Conservation (phyloP, 495 filamentous ascomycete genomes). For the Penicillium egyptiacum region DNA sequence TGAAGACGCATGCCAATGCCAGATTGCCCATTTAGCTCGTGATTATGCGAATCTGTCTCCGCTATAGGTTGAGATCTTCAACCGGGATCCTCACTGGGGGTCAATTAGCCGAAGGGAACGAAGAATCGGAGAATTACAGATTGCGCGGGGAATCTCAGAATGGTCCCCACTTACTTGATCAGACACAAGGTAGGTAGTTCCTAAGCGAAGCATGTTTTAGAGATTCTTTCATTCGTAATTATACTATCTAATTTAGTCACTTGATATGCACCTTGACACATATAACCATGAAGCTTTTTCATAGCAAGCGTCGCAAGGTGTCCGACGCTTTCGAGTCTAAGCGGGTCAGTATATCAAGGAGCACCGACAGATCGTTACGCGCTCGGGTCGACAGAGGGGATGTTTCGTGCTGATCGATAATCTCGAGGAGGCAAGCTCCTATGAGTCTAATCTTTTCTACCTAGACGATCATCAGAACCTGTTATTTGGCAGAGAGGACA, state of each 20-base stretch:
- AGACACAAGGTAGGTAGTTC: too few relatives aligned
- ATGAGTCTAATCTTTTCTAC: slow-evolving; percentile 35
- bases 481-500: background rate
- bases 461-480: slow-evolving; percentile 20
- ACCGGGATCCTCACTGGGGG: background rate
- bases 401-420: slow-evolving; percentile 28
- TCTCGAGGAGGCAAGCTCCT: slow-evolving; percentile 29
- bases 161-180: too few relatives aligned
- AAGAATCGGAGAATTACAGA: slow-evolving; percentile 3
- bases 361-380: slow-evolving; percentile 22
- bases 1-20: too few relatives aligned
- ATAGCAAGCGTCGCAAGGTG: slow-evolving; percentile 23
- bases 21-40: too few relatives aligned
- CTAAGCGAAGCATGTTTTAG: too few relatives aligned
- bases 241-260: too few relatives aligned
- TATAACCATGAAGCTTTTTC: background rate
- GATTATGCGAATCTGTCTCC: too few relatives aligned
- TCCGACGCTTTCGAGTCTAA: slow-evolving; percentile 29
- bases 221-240: too few relatives aligned
- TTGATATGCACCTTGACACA: too few relatives aligned
- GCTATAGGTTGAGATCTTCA: background rate
- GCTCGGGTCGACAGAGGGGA: slow-evolving; percentile 22
- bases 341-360: slow-evolving; percentile 25
- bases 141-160: background rate
- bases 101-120: background rate